Evolutionary conservation across 352 stramenopile genomes (phyloP), one percentile per base, ranked within the genome.

Genomic region (Globisporangium radiosum): DNA sequence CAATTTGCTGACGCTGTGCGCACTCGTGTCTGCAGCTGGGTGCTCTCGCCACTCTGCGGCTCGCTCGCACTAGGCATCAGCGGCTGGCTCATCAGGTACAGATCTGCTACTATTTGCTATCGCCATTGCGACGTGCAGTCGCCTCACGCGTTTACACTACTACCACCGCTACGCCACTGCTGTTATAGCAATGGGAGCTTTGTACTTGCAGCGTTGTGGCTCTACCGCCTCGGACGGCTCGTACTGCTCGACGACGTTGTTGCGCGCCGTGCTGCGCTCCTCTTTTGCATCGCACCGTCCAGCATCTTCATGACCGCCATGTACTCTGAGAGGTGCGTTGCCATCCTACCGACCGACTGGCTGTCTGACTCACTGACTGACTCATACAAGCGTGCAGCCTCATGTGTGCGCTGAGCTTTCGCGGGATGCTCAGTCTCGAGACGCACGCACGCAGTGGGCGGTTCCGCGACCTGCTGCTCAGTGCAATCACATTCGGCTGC

Each of bases 241-340:
- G 78, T 92, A 47, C 61, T 90, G 17, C 48, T 59, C 44, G 68
- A 87, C 54, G 81, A 91, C 38, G 54, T 49, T 3, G 69, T 85
- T 25, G 76, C 81, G 0, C 65, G 75, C n/a, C 72, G 78, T 54
- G 78, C 80, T 5, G 81, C 81, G 45, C 87, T 84, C 62, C 71
- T 94, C 56, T 94, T 94, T 53, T 87, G 73, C 65, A 60, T 94
- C 39, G 60, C 75, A 7, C 85, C 85, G 0, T 91, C 85, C 17
- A 84, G 77, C 56, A 85, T 92, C 66, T 94, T 94, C 63, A 90
- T 94, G 79, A 80, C 79, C 2, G 75, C 82, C 0, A 15, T 88
- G 36, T 94, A 94, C 70, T 87, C 77, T 9, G 85, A 94, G 67
- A 94, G 77, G 77, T 87, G 25, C 19, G 57, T 58, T n/a, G 5